Evolutionary conservation across 1,284 basidiomycete genomes (phyloP).

Genomic region (Naganishia liquefaciens): DNA sequence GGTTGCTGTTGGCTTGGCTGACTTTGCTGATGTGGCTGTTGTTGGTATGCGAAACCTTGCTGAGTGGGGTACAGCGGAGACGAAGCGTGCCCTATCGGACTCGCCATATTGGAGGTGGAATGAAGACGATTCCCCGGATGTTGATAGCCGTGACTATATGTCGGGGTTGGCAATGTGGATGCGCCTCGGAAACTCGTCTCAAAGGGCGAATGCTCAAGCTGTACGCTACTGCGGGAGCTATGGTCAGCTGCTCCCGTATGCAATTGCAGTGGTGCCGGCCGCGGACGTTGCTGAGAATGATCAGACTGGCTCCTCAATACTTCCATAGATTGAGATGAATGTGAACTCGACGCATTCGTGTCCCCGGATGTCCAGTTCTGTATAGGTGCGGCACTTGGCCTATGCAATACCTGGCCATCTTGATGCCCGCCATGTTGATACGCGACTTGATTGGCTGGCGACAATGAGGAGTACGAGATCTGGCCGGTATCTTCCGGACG

Average conservation of each 20-base stretch:
- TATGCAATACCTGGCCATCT: constrained; percentile 3
- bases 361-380: constrained; percentile 13
- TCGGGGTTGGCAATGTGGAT: constrained; percentile 1
- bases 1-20: constrained; percentile 3
- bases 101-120: constrained; percentile 14
- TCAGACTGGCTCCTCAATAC: constrained; percentile 13
- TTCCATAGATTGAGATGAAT: constrained; percentile 7
- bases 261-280: constrained; percentile 20
- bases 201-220: constrained; percentile 17
- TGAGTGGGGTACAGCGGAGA: not conserved
- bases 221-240: constrained; percentile 1
- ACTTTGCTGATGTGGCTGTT: not conserved
- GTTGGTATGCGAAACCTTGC: constrained; percentile 16
- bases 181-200: constrained; percentile 16
- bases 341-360: not conserved
- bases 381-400: constrained; percentile 8
- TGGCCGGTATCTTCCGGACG: constrained; percentile 15
- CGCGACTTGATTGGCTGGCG: constrained; percentile 8
- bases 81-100: constrained; percentile 1
- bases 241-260: not conserved
- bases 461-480: constrained; percentile 9
- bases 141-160: constrained; percentile 13
- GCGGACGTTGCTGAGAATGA: constrained; percentile 9
- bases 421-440: constrained; percentile 12
- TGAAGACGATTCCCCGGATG: constrained; percentile 22